These are phyloP conservation scores for Sequoia sempervirens DNA, from an alignment of 75 land plant genomes.

Conservation along the genomic window DNA sequence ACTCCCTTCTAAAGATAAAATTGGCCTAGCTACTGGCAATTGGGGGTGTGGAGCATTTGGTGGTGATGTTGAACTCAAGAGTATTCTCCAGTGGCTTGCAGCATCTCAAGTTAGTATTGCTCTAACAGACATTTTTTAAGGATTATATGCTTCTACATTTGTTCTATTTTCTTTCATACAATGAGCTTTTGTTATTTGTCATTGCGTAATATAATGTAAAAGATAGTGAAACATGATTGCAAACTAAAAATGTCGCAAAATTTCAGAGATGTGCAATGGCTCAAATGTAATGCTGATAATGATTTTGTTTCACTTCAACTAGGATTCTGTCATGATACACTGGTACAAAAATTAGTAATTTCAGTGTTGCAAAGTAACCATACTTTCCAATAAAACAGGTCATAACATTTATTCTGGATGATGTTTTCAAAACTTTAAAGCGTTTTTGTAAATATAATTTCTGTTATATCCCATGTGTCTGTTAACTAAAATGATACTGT, in stretches of 20 bases:
- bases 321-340: not conserved
- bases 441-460: not conserved
- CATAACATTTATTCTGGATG: not conserved
- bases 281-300: not conserved
- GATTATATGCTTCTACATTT: not conserved
- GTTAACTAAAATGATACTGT: not conserved
- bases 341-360: not conserved
- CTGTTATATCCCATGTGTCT: not conserved
- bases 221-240: no score
- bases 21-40: conserved; percentile 93
- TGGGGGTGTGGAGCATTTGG: conserved; percentile 99
- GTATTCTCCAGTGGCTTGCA: conserved; percentile 94
- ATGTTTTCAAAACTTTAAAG: no score
- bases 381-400: not conserved
- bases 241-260: not conserved
- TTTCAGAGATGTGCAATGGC: not conserved
- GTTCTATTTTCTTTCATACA: not conserved
- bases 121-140: not conserved
- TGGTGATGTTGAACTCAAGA: conserved; percentile 86
- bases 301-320: not conserved
- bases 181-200: not conserved
- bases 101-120: conserved; percentile 68
- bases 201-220: not conserved
- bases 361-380: not conserved
- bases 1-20: conserved; percentile 1